Evolutionary conservation across 129 eudicot species (phyloP), one percentile per base, ranked within the genome.

Genomic region (Helianthus tuberosus): DNA sequence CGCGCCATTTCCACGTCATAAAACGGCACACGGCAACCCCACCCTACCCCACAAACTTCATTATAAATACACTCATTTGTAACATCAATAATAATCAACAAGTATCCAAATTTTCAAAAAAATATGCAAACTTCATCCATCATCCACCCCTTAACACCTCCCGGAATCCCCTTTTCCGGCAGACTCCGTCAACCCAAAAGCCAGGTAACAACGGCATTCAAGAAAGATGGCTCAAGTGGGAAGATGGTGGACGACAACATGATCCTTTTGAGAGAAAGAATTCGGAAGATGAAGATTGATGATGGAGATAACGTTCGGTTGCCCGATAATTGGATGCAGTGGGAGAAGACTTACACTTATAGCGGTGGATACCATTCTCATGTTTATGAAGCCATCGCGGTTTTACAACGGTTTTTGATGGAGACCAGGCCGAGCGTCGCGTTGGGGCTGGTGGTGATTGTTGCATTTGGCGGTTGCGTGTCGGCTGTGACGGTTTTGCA

Each of bases 191-290:
- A 17, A 53, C 17, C 53, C 15, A 52, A 25, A 68, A 11, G 44
- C 5, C 23, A 32, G 20, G 38, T 13, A 27, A 51, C 55, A 48
- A 72, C 68, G 75, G 66, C 79, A 35, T 55, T 68, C 74, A 72
- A 53, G 60, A 73, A 73, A 66, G 75, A 66, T 9, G 69, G 60
- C 7, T 6, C 8, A 5, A 41, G 39, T 29, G 70, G 77, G 68
- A 72, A 71, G 67, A 27, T 65, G 68, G 77, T 61, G 36, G 75
- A 82, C n/a, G 74, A 73, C 55, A 79, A 72, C 79, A 75, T 87
- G 86, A 84, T 87, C 38, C 87, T 84, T 38, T 75, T 87, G 6
- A 68, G 92, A 43, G 75, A 74, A 72, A 82, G 92, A 70, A 87
- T 87, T 41, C 80, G 75, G 5, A 67, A 52, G 27, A 79, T 79